A percentile compares a stretch with the other conserved stretches of the same genome.
These are phyloP conservation scores for Selenicereus undatus DNA, from an alignment of 148 eudicot species.

Conservation along the genomic window DNA sequence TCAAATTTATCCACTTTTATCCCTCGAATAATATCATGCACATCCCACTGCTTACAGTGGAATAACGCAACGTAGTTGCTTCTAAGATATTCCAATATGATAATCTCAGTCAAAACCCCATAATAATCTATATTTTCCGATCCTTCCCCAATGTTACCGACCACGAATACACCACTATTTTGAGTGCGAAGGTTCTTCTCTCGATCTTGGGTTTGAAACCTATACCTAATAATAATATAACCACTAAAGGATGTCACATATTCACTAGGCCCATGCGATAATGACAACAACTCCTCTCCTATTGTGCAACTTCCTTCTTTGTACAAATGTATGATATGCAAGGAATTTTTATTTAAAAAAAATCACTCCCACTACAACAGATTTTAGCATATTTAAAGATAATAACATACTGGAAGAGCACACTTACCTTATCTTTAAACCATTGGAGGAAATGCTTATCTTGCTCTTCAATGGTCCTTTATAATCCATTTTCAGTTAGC, in stretches of 20 bases:
- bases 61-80: background rate
- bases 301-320: background rate
- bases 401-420: no score
- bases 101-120: background rate
- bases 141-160: background rate
- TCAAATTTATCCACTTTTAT: slow-evolving; percentile 5
- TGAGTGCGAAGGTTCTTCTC: background rate
- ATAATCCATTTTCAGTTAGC: background rate
- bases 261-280: background rate
- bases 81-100: background rate
- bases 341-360: background rate
- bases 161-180: background rate
- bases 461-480: background rate
- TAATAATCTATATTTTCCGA: background rate
- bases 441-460: background rate
- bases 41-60: background rate
- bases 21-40: background rate
- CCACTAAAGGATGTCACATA: background rate
- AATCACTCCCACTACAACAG: background rate
- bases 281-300: background rate
- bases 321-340: background rate
- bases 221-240: background rate
- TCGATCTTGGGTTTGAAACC: background rate
- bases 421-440: background rate
- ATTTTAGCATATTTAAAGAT: background rate